Percentiles rank a stretch among this genome's conserved stretches.
phyloP scores from a whole-genome alignment of 2,329 filamentous ascomycete species.

The Talaromyces islandicus region DNA sequence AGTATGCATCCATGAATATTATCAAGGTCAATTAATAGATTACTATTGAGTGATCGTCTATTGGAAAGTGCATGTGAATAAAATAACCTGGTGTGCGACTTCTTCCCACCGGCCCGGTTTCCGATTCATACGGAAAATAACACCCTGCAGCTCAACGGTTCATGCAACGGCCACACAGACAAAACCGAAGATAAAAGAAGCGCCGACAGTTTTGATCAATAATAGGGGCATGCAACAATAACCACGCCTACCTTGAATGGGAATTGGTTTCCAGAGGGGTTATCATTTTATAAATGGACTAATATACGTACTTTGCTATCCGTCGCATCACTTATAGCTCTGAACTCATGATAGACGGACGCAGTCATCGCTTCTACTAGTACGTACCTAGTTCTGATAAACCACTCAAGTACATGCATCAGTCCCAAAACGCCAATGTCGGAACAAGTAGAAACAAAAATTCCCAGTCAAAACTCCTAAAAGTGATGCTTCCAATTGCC shows the following conservation, averaged over 20 bases:
- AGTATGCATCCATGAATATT: too few species aligned
- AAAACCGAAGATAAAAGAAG: not conserved
- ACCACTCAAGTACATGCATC: not conserved
- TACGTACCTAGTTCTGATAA: not conserved
- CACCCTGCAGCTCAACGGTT: not conserved
- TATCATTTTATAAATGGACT: not conserved
- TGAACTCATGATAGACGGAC: not conserved
- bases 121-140: too few species aligned
- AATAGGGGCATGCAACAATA: not conserved
- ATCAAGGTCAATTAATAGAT: not conserved
- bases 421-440: not conserved
- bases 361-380: not conserved
- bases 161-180: not conserved
- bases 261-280: not conserved
- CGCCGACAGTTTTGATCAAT: not conserved
- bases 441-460: not conserved
- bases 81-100: not conserved
- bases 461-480: not conserved
- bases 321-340: too few species aligned
- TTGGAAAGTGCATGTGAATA: not conserved
- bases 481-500: conserved; percentile 13
- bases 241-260: not conserved
- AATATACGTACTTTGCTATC: too few species aligned
- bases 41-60: not conserved
- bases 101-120: not conserved